A percentile compares a stretch with the other conserved stretches of the same genome.
Conservation (phyloP, 108 stramenopile genomes). For the Bacterosira constricta region DNA sequence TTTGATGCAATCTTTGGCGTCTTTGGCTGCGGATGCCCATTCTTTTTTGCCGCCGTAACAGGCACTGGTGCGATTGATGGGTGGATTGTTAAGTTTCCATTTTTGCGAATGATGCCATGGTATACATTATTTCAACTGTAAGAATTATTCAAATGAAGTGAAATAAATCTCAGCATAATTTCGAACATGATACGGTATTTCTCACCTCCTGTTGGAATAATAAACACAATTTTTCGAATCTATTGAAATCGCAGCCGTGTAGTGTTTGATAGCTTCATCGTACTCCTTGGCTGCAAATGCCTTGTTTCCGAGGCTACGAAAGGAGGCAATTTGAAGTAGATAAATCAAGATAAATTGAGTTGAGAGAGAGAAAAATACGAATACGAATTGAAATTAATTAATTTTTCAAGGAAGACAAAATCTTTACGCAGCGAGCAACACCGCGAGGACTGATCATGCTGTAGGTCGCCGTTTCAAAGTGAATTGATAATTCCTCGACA, state of each 20-base stretch:
- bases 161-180: too few relatives aligned
- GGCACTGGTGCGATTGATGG: conserved; percentile 59
- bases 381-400: conserved; percentile 6
- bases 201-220: conserved; percentile 91
- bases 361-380: not conserved
- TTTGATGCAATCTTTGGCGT: conserved; percentile 93
- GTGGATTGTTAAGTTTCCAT: not conserved
- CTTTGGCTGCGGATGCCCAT: conserved; percentile 69
- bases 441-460: too few relatives aligned
- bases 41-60: conserved; percentile 79
- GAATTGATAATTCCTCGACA: too few relatives aligned
- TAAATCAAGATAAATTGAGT: not conserved
- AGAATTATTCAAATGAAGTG: too few relatives aligned
- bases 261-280: conserved; percentile 83
- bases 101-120: not conserved
- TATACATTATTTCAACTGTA: not conserved
- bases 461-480: too few relatives aligned
- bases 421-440: too few relatives aligned
- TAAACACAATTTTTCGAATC: conserved; percentile 89
- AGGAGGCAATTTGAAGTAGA: too few relatives aligned
- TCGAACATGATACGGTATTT: too few relatives aligned
- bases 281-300: conserved; percentile 82
- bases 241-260: conserved; percentile 87
- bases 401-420: too few relatives aligned
- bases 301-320: conserved; percentile 86